These are phyloP conservation scores for Dryadomyces sulphureus DNA, from an alignment of 2,329 filamentous ascomycete species.

Conservation along the genomic window DNA sequence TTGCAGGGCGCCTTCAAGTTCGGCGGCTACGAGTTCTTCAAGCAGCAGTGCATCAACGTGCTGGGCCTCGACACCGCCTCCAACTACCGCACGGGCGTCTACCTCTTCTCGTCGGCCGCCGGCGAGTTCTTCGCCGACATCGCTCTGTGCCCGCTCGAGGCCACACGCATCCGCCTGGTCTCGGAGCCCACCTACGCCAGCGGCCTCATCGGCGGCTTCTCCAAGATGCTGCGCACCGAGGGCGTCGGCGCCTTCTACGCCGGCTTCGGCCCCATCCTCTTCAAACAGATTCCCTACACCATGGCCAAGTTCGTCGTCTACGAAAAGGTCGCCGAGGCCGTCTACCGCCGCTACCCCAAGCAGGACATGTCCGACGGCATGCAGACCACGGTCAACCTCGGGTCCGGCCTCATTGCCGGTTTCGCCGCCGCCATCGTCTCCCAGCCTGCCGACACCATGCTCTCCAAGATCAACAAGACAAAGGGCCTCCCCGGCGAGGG, in stretches of 20 bases:
- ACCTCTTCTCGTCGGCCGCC: constrained; percentile 46
- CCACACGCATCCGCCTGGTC: constrained; percentile 72
- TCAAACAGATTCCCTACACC: constrained; percentile 76
- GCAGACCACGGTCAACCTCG: constrained; percentile 58
- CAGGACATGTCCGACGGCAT: constrained; percentile 42
- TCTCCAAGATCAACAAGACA: constrained; percentile 83
- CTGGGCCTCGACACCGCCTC: constrained; percentile 56
- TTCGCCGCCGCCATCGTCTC: constrained; percentile 70
- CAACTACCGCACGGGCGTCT: constrained; percentile 59
- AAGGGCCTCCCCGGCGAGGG: constrained; percentile 66
- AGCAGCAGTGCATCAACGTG: constrained; percentile 63
- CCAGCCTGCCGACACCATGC: constrained; percentile 76
- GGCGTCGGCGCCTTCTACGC: constrained; percentile 68
- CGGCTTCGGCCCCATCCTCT: constrained; percentile 64
- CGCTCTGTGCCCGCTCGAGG: constrained; percentile 71
- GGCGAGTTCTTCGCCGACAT: constrained; percentile 53
- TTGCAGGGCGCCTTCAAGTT: constrained; percentile 80
- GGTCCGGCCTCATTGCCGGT: constrained; percentile 35
- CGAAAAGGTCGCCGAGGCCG: constrained; percentile 61
- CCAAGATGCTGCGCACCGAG: constrained; percentile 60
- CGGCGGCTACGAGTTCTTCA: constrained; percentile 80
- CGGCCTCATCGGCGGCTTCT: constrained; percentile 57
- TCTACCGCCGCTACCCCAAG: constrained; percentile 55
- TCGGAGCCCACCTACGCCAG: constrained; percentile 63
- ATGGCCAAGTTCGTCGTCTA: constrained; percentile 82